Conservation (phyloP, 1,284 basidiomycete genomes). For the Apiotrichum siamense region DNA sequence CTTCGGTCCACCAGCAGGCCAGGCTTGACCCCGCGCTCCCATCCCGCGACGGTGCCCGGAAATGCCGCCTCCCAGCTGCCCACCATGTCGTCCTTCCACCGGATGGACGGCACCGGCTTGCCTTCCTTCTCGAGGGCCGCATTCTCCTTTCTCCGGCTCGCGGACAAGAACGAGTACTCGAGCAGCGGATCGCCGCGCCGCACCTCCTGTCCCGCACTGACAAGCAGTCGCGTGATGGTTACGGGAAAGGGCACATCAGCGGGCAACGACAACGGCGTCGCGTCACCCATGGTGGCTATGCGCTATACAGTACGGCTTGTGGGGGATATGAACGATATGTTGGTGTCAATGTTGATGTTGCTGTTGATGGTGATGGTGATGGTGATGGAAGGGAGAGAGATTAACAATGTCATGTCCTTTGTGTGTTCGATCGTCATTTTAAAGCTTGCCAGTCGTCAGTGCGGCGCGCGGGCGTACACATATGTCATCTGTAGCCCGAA, state of each 20-base stretch:
- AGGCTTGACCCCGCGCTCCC: slow-evolving; percentile 33
- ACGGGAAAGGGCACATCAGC: slow-evolving; percentile 69
- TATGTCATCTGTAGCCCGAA: too few species aligned
- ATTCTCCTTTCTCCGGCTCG: slow-evolving; percentile 15
- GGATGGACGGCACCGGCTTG: slow-evolving; percentile 22
- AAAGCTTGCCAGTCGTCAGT: too few species aligned
- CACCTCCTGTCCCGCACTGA: slow-evolving; percentile 50
- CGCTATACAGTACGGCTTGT: too few species aligned
- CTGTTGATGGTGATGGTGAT: not conserved
- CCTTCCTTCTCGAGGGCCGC: slow-evolving; percentile 15
- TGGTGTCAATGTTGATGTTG: not conserved
- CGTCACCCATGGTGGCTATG: slow-evolving; percentile 27
- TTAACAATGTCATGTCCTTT: too few species aligned
- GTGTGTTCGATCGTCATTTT: too few species aligned
- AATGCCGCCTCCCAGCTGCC: slow-evolving; percentile 82
- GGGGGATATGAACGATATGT: not conserved
- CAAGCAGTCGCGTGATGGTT: slow-evolving; percentile 62
- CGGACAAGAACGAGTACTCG: slow-evolving; percentile 62
- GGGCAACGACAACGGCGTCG: slow-evolving; percentile 53
- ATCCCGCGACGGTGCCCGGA: slow-evolving; percentile 54
- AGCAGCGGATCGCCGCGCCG: slow-evolving; percentile 66
- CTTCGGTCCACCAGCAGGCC: slow-evolving; percentile 34
- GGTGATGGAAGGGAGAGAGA: not conserved
- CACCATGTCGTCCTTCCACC: slow-evolving; percentile 61
- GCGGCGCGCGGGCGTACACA: too few species aligned